phyloP scores from a whole-genome alignment of 768 basidiomycete genomes.

The Mycena alexandri region DNA sequence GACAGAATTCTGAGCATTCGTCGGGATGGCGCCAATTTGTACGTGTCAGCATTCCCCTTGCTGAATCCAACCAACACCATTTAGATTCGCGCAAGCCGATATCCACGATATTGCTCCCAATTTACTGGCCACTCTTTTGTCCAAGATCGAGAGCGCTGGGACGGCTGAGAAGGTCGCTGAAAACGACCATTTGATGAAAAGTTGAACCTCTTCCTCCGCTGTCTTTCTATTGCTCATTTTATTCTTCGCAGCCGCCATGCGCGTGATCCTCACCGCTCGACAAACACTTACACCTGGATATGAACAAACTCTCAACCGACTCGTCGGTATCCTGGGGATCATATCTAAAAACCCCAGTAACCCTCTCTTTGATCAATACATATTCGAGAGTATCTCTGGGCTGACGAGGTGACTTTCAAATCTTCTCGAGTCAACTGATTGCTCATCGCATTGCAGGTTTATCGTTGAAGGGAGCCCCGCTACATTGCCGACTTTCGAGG shows the following conservation, averaged over 20 bases:
- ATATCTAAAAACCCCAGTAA: conserved; percentile 98
- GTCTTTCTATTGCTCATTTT: conserved; percentile 20
- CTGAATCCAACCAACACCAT: conserved; percentile 2
- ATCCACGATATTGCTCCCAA: conserved; percentile 85
- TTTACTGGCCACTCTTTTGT: conserved; percentile 78
- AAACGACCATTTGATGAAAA: conserved; percentile 98
- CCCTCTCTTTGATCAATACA: conserved; percentile 97
- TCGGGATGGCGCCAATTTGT: conserved; percentile 81
- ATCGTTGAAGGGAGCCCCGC: conserved; percentile 78
- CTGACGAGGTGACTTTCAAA: conserved; percentile 76
- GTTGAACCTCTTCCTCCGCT: conserved; percentile 45
- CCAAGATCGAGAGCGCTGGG: conserved; percentile 81
- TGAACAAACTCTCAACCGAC: conserved; percentile 72
- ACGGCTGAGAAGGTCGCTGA: conserved; percentile 95
- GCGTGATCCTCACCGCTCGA: conserved; percentile 91
- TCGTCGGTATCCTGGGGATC: conserved; percentile 86
- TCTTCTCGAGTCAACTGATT: background rate
- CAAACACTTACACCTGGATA: conserved; percentile 80
- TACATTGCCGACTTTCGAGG: conserved; percentile 82
- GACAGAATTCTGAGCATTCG: conserved; percentile 95
- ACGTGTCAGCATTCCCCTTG: conserved; percentile 44
- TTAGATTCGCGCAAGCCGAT: conserved; percentile 89
- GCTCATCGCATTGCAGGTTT: conserved; percentile 64
- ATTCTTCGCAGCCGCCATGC: conserved; percentile 81
- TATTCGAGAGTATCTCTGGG: conserved; percentile 96